Evolutionary conservation across 345 rosid genomes (phyloP).

Genomic region (Populus deltoides): DNA sequence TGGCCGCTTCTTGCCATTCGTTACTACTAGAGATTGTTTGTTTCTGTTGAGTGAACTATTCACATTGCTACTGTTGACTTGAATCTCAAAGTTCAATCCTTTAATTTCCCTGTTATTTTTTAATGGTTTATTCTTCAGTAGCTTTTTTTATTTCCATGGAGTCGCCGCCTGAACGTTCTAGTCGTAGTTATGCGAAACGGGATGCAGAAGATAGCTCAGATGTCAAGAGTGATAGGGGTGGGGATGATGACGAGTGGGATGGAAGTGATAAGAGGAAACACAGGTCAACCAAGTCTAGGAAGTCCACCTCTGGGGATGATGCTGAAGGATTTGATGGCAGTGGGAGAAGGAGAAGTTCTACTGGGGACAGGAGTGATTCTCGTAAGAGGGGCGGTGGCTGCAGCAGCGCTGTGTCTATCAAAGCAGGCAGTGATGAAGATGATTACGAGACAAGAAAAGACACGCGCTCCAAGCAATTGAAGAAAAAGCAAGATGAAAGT

Average conservation of each 20-base stretch:
- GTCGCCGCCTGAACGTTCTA: constrained; percentile 58
- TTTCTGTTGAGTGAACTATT: not conserved
- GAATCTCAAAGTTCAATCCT: not conserved
- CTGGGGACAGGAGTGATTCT: constrained; percentile 51
- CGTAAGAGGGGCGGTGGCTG: constrained; percentile 54
- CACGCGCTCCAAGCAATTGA: constrained; percentile 48
- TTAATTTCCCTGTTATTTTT: not conserved
- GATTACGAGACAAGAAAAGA: constrained; percentile 55
- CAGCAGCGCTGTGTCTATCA: constrained; percentile 35
- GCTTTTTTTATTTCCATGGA: constrained; percentile 36
- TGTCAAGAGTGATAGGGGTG: constrained; percentile 40
- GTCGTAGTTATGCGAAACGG: constrained; percentile 41
- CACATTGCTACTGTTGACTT: not conserved
- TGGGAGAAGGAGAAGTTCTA: constrained; percentile 55
- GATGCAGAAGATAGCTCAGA: constrained; percentile 46
- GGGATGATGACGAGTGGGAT: constrained; percentile 62
- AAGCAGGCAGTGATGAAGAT: constrained; percentile 61
- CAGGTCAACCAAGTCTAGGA: constrained; percentile 57
- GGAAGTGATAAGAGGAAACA: constrained; percentile 60
- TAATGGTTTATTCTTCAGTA: not conserved
- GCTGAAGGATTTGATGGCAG: constrained; percentile 49
- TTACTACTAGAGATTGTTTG: not conserved
- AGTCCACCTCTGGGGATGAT: constrained; percentile 52
- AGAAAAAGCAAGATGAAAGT: constrained; percentile 88
- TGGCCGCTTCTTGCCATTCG: not conserved